Evolutionary conservation across 345 rosid species (phyloP), one percentile per base, ranked within the genome.

Genomic region (Sisymbrium altissimum): DNA sequence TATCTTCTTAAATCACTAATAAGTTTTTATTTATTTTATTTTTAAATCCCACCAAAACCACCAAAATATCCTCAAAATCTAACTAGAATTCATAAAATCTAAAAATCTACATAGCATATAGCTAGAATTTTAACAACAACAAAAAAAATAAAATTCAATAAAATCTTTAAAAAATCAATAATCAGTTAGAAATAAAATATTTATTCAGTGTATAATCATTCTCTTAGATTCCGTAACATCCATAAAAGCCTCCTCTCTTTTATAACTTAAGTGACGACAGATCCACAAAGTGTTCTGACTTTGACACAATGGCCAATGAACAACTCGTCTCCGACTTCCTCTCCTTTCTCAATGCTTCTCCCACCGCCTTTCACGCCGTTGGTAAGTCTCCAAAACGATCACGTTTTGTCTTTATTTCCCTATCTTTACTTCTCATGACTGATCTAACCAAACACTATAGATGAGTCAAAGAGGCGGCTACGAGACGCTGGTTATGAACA

Each of bases 361-460:
- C 99, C 25, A 95, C 99, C n/a, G 97, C 99, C 36, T 95, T 95
- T 72, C 99, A 95, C 54, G 99, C 99, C 78, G 98, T 92, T 25
- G 98, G 99, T 95, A 88, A 71, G 19, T 19, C 57, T 27, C 38
- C 63, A 18, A 0, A 15, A 27, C 52, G 6, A 39, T 25, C 61
- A 52, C 11, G 7, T 64, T 12, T 44, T 33, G n/a, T 15, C 5
- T 18, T 29, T 3, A 2, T 29, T 3, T 3, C 3, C 4, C 32
- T 29, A 3, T 14, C 36, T 40, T 4, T n/a, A n/a, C n/a, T n/a
- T 63, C 35, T 40, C 23, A 43, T 27, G 1, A 27, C 29, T 27
- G 29, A 27, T 27, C 39, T 38, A 23, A 23, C 25, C 3, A 23
- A 23, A 23, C 60, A 2, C 60, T 64, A 41, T 55, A 95, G 98